These are phyloP conservation scores for Penicillium herquei DNA, from an alignment of 495 filamentous ascomycete species.

Conservation along the genomic window DNA sequence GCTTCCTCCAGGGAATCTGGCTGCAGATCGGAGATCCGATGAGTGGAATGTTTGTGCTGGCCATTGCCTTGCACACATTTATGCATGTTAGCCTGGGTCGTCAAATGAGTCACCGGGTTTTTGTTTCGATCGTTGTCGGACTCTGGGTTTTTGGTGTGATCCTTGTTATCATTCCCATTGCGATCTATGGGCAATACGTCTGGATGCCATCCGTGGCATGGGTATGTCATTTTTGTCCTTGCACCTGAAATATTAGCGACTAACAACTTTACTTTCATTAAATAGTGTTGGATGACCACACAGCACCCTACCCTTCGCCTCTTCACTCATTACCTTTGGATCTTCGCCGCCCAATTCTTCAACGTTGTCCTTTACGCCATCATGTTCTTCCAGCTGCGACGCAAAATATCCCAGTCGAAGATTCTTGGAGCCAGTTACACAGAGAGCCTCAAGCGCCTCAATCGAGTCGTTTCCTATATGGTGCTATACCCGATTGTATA, in stretches of 20 bases:
- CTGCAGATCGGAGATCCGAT: slow-evolving; percentile 63
- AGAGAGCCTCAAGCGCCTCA: slow-evolving; percentile 22
- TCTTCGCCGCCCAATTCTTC: slow-evolving; percentile 61
- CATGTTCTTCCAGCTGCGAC: slow-evolving; percentile 56
- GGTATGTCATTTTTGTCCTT: slow-evolving; percentile 41
- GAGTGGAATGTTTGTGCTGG: slow-evolving; percentile 61
- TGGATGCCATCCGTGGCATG: slow-evolving; percentile 57
- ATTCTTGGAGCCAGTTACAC: slow-evolving; percentile 21
- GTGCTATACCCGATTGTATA: slow-evolving; percentile 68
- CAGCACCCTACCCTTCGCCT: slow-evolving; percentile 57
- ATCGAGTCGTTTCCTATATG: slow-evolving; percentile 55
- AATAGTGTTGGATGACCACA: slow-evolving; percentile 63
- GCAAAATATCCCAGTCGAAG: slow-evolving; percentile 30
- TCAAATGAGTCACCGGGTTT: slow-evolving; percentile 45
- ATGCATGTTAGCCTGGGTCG: slow-evolving; percentile 53
- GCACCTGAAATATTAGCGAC: not conserved
- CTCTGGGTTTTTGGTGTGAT: slow-evolving; percentile 57
- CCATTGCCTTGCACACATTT: slow-evolving; percentile 63
- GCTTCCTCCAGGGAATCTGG: slow-evolving; percentile 65
- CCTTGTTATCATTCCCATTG: slow-evolving; percentile 53
- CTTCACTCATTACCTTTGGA: slow-evolving; percentile 69
- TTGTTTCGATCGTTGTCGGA: slow-evolving; percentile 43
- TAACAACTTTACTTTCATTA: not conserved
- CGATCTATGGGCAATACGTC: slow-evolving; percentile 48
- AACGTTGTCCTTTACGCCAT: slow-evolving; percentile 59